Percentiles rank a stretch among this genome's conserved stretches.
Evolutionary conservation across 1,139 yeast species (phyloP).

Genomic region (Kluyveromyces sp.): DNA sequence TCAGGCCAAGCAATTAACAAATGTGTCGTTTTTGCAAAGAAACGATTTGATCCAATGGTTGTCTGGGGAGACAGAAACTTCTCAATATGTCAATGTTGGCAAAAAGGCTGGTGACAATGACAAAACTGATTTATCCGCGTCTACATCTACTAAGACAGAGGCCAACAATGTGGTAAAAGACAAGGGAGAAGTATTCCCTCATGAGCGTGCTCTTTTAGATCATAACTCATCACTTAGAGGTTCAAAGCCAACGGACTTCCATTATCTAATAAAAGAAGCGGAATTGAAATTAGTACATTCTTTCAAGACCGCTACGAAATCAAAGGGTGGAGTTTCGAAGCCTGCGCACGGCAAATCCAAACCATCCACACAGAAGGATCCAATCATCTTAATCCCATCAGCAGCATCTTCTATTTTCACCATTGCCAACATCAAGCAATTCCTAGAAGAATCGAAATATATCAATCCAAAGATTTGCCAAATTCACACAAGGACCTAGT

Average conservation of each 20-base stretch:
- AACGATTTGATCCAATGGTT: constrained; percentile 80
- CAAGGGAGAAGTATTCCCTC: constrained; percentile 50
- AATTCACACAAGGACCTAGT: constrained; percentile 21
- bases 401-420: constrained; percentile 87
- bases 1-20: constrained; percentile 53
- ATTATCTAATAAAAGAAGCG: constrained; percentile 62
- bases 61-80: constrained; percentile 53
- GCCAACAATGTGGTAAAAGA: constrained; percentile 6
- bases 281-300: constrained; percentile 56
- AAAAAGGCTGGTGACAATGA: constrained; percentile 8
- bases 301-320: constrained; percentile 35
- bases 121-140: constrained; percentile 19
- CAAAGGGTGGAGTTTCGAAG: constrained; percentile 19
- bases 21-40: constrained; percentile 78
- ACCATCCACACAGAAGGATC: constrained; percentile 46
- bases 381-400: constrained; percentile 89
- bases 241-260: constrained; percentile 62
- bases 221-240: constrained; percentile 82
- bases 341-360: constrained; percentile 17
- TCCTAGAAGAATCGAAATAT: constrained; percentile 71
- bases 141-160: constrained; percentile 18
- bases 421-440: constrained; percentile 72
- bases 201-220: constrained; percentile 64
- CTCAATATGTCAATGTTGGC: constrained; percentile 39
- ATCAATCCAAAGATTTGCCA: constrained; percentile 38